These are phyloP conservation scores for Pelargonium australe DNA, from an alignment of 441 rosid species.

Conservation along the genomic window DNA sequence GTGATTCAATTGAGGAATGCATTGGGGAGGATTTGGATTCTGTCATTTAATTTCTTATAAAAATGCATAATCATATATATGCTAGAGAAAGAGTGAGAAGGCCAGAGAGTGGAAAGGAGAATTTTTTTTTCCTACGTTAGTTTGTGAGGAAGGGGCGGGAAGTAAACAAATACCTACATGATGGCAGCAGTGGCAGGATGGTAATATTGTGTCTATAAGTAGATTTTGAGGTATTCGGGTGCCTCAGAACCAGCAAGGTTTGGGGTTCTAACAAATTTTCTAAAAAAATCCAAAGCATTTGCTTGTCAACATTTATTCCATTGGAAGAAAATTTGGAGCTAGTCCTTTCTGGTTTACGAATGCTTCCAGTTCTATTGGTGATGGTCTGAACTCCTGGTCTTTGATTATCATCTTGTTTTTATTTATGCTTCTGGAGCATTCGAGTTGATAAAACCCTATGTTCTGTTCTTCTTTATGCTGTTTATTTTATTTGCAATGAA, in stretches of 20 bases:
- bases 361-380: not conserved
- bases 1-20: not conserved
- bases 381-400: not conserved
- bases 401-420: not conserved
- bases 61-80: too few relatives aligned
- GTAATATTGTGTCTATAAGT: not conserved
- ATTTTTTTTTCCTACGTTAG: not conserved
- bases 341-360: not conserved
- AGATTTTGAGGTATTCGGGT: not conserved
- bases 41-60: not conserved
- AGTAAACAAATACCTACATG: not conserved
- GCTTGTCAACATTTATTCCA: not conserved
- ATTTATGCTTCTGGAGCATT: not conserved
- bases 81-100: not conserved
- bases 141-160: not conserved
- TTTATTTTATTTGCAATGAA: constrained; percentile 6
- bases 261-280: not conserved
- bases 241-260: not conserved
- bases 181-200: not conserved
- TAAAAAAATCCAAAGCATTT: not conserved
- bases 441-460: too few relatives aligned
- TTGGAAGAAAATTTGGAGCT: not conserved
- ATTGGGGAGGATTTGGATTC: not conserved
- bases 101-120: not conserved
- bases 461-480: not conserved